A percentile compares a stretch with the other conserved stretches of the same genome.
phyloP scores from a whole-genome alignment of 768 basidiomycete species.

The Imleria badia region DNA sequence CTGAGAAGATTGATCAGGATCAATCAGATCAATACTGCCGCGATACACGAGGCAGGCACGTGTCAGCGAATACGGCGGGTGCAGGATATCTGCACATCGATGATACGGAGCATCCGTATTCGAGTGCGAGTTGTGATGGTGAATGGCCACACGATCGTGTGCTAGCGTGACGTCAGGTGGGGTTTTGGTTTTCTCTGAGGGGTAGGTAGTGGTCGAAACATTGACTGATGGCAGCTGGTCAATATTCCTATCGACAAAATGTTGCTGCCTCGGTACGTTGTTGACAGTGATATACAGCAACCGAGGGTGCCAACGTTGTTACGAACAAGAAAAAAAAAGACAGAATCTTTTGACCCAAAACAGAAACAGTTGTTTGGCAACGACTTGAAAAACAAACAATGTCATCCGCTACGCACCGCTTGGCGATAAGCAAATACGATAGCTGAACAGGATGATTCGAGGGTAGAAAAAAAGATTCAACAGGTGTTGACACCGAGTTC shows the following conservation, averaged over 20 bases:
- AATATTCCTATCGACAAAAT: neutral
- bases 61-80: no score
- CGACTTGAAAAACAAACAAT: slow-evolving; percentile 10
- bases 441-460: no score
- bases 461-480: neutral
- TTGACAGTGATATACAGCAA: neutral
- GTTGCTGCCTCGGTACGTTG: neutral
- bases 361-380: slow-evolving; percentile 20
- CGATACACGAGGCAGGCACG: slow-evolving; percentile 20
- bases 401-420: no score
- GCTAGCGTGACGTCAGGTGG: neutral
- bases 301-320: neutral
- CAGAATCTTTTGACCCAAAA: no score
- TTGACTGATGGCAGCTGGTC: neutral
- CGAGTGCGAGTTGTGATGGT: neutral
- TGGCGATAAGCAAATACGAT: no score
- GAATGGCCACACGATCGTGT: neutral
- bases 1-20: slow-evolving; percentile 19
- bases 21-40: slow-evolving; percentile 14
- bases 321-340: neutral
- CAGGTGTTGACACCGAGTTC: neutral
- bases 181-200: neutral
- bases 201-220: no score
- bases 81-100: no score
- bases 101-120: neutral